phyloP scores from a whole-genome alignment of 2,329 filamentous ascomycete genomes.

The Aureobasidium sp. region DNA sequence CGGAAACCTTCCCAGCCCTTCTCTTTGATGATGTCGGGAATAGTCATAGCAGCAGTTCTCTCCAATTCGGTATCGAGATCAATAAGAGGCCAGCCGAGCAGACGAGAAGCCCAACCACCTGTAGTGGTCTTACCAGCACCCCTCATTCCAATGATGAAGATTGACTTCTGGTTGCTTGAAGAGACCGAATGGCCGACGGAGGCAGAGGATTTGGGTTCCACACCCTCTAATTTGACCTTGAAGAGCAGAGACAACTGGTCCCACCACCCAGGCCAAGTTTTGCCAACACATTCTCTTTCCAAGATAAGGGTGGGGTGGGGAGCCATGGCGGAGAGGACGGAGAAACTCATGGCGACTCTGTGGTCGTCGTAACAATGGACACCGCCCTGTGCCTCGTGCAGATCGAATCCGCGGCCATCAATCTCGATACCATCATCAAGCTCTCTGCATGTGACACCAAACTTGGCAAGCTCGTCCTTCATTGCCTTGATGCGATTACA shows the following conservation, averaged over 20 bases:
- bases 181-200: conserved; percentile 31
- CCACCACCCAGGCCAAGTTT: conserved; percentile 99
- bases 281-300: conserved; percentile 88
- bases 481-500: conserved; percentile 95
- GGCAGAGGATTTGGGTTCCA: conserved; percentile 47
- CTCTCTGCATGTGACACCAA: conserved; percentile 77
- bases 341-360: conserved; percentile 97
- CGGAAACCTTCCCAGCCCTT: conserved; percentile 87
- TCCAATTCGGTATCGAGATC: conserved; percentile 89
- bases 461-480: conserved; percentile 90
- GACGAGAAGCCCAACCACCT: conserved; percentile 73
- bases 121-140: conserved; percentile 95
- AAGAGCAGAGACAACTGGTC: conserved; percentile 77
- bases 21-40: conserved; percentile 75
- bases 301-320: conserved; percentile 68
- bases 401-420: conserved; percentile 48
- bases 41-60: conserved; percentile 61
- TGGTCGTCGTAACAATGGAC: conserved; percentile 96
- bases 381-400: conserved; percentile 49
- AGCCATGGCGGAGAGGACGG: conserved; percentile 69
- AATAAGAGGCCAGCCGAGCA: conserved; percentile 68
- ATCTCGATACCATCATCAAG: conserved; percentile 90
- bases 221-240: conserved; percentile 66
- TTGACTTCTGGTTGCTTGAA: conserved; percentile 49
- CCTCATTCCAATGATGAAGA: conserved; percentile 95